Conservation (phyloP, 164 flowering plant genomes). For the Piper betle region DNA sequence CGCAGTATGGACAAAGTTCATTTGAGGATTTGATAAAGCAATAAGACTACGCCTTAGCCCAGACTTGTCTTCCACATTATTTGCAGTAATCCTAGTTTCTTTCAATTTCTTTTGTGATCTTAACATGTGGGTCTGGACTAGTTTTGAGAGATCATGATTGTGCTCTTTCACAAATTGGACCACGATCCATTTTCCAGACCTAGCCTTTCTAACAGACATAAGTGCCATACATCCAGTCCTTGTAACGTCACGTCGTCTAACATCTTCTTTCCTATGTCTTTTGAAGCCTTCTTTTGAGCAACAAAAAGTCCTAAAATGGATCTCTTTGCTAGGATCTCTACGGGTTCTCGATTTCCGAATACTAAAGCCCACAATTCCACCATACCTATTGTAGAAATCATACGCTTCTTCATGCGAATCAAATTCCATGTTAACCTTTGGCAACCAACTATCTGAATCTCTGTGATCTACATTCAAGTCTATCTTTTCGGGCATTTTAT, state of each 20-base stretch:
- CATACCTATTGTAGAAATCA: conserved; percentile 3
- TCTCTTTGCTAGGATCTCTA: neutral
- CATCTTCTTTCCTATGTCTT: too few species aligned
- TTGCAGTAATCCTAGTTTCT: too few species aligned
- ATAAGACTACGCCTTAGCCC: too few species aligned
- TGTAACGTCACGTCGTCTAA: too few species aligned
- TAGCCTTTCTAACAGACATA: neutral
- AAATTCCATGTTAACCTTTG: conserved; percentile 5
- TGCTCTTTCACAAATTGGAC: neutral
- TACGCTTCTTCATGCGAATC: neutral
- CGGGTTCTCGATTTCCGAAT: neutral
- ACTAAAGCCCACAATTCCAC: conserved; percentile 1
- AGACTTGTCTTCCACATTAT: too few species aligned
- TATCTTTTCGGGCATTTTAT: neutral
- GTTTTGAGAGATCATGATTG: neutral
- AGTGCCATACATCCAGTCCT: too few species aligned
- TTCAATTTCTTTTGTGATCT: neutral
- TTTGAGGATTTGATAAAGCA: neutral
- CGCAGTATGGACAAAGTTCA: neutral
- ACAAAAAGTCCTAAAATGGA: too few species aligned
- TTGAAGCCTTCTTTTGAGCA: too few species aligned
- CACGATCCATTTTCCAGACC: neutral
- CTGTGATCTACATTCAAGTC: neutral
- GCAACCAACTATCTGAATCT: neutral
- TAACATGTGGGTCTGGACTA: neutral